Percentiles rank a stretch among this genome's conserved stretches.
phyloP scores from a whole-genome alignment of 352 stramenopile genomes.

The Globisporangium acanthophoron region DNA sequence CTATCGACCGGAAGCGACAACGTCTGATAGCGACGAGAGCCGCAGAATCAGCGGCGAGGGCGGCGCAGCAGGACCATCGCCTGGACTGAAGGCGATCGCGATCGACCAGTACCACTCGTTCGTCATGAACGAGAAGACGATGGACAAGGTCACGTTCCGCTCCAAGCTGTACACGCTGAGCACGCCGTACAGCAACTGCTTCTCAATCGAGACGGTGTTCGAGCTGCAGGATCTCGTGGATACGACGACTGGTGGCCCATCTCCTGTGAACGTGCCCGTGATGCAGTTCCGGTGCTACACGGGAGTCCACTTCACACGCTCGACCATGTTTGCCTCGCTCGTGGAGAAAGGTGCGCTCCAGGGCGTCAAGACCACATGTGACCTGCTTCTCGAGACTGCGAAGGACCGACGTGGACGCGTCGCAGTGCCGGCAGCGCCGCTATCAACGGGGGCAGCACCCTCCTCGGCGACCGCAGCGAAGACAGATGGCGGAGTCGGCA shows the following conservation, averaged over 20 bases:
- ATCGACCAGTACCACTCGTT: slow-evolving; percentile 63
- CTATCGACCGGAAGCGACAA: slow-evolving; percentile 27
- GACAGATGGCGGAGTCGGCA: background rate
- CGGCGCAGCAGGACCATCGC: slow-evolving; percentile 5
- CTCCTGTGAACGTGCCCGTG: slow-evolving; percentile 13
- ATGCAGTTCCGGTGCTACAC: slow-evolving; percentile 20
- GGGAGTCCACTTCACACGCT: slow-evolving; percentile 25
- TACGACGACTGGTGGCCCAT: slow-evolving; percentile 7
- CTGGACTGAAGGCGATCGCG: slow-evolving; percentile 26
- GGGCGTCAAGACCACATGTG: slow-evolving; percentile 22
- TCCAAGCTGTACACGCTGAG: slow-evolving; percentile 64
- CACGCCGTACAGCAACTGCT: slow-evolving; percentile 59
- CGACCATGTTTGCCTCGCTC: slow-evolving; percentile 20
- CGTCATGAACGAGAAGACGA: slow-evolving; percentile 25
- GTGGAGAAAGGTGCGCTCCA: slow-evolving; percentile 23
- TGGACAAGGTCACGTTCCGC: slow-evolving; percentile 35
- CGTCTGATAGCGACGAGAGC: background rate
- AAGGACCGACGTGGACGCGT: slow-evolving; percentile 13
- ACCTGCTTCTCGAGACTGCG: slow-evolving; percentile 16
- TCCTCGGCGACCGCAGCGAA: background rate
- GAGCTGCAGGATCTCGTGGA: slow-evolving; percentile 34
- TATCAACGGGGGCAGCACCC: background rate
- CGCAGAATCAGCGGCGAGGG: slow-evolving; percentile 1
- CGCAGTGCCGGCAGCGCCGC: background rate
- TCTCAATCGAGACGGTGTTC: slow-evolving; percentile 53